Percentiles rank a stretch among this genome's conserved stretches.
Evolutionary conservation across 129 eudicot genomes (phyloP).

Genomic region (Helianthus annuus): DNA sequence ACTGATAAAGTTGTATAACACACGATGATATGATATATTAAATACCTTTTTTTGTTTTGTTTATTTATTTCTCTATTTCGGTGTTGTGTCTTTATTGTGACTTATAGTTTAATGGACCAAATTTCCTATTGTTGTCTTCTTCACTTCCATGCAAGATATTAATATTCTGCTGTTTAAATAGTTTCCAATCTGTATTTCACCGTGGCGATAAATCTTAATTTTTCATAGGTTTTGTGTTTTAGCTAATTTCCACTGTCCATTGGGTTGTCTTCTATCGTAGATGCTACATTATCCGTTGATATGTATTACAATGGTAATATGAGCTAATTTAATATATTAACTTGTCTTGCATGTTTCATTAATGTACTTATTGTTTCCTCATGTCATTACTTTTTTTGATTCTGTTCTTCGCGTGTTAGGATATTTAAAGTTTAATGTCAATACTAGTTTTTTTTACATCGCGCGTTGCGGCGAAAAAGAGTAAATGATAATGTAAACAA

Average conservation of each 20-base stretch:
- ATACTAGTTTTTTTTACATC: too few relatives aligned
- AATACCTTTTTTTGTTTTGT: neutral
- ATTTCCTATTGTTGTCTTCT: neutral
- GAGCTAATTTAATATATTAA: neutral
- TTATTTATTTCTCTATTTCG: constrained; percentile 2
- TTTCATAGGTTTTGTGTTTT: neutral
- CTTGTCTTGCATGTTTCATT: neutral
- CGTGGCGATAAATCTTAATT: neutral
- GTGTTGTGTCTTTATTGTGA: constrained; percentile 9
- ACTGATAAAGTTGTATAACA: neutral
- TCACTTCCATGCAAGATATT: constrained; percentile 20
- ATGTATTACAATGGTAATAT: neutral
- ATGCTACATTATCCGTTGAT: neutral
- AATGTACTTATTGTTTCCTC: too few relatives aligned
- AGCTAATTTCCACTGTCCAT: neutral
- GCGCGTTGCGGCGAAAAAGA: too few relatives aligned
- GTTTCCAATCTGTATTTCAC: neutral
- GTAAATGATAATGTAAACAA: too few relatives aligned
- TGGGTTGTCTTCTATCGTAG: neutral
- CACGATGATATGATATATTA: constrained; percentile 5
- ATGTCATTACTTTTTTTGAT: too few relatives aligned
- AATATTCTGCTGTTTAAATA: constrained; percentile 5
- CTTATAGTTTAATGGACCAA: neutral
- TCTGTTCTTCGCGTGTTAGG: too few relatives aligned
- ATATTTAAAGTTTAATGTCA: too few relatives aligned